Conservation (phyloP, 768 basidiomycete species). For the Auriscalpium microsporum region DNA sequence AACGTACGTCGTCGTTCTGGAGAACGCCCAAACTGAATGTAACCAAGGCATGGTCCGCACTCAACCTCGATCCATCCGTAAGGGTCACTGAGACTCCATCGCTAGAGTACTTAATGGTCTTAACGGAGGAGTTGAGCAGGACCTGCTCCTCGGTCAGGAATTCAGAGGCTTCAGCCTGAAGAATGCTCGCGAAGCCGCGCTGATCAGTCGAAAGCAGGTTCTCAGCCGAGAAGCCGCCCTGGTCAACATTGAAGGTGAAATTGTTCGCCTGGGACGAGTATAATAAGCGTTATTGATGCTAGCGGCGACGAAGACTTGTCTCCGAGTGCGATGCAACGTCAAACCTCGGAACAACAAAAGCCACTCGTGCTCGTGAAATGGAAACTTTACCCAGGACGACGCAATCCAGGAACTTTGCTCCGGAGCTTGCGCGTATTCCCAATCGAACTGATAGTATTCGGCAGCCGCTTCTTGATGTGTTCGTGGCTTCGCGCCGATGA, state of each 20-base stretch:
- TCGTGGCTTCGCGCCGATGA: slow-evolving; percentile 38
- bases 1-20: slow-evolving; percentile 52
- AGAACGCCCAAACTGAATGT: slow-evolving; percentile 68
- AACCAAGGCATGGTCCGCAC: slow-evolving; percentile 50
- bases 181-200: slow-evolving; percentile 50
- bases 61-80: slow-evolving; percentile 32
- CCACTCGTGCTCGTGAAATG: slow-evolving; percentile 14
- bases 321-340: slow-evolving; percentile 27
- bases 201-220: slow-evolving; percentile 51
- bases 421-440: slow-evolving; percentile 51
- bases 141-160: slow-evolving; percentile 44
- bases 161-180: slow-evolving; percentile 46
- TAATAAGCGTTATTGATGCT: slow-evolving; percentile 30
- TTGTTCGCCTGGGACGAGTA: slow-evolving; percentile 46
- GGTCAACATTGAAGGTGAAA: slow-evolving; percentile 42
- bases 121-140: slow-evolving; percentile 43
- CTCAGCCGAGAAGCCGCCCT: slow-evolving; percentile 49
- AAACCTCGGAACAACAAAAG: slow-evolving; percentile 18
- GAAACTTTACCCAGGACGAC: slow-evolving; percentile 46
- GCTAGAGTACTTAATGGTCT: slow-evolving; percentile 35
- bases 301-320: slow-evolving; percentile 21
- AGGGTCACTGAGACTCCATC: slow-evolving; percentile 41
- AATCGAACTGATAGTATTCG: slow-evolving; percentile 43
- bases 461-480: slow-evolving; percentile 40
- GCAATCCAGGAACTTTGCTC: slow-evolving; percentile 57